phyloP scores from a whole-genome alignment of 495 filamentous ascomycete genomes.

The Massariosphaeria phaeospora region DNA sequence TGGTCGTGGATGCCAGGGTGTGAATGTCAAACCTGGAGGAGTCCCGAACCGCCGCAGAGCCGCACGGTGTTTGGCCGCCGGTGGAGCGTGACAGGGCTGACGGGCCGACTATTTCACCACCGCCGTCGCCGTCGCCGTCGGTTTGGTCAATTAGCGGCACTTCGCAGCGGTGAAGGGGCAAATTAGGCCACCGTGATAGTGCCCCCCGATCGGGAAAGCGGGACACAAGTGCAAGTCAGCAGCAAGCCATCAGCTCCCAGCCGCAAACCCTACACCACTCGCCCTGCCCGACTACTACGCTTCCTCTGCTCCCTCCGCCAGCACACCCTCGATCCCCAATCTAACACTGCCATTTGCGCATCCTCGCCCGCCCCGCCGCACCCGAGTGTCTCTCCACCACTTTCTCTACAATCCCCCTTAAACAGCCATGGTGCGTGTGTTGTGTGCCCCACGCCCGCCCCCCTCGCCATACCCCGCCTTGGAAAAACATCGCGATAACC shows the following conservation, averaged over 20 bases:
- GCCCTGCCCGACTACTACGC: no score
- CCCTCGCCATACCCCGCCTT: slow-evolving; percentile 28
- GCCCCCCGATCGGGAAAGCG: slow-evolving; percentile 13
- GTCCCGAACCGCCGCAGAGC: slow-evolving; percentile 17
- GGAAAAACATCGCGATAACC: slow-evolving; percentile 24
- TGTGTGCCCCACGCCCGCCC: slow-evolving; percentile 26
- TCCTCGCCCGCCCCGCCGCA: background rate
- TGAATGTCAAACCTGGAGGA: background rate
- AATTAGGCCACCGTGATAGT: background rate
- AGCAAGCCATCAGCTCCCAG: slow-evolving; percentile 8
- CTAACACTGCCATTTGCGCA: background rate
- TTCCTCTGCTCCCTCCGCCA: background rate
- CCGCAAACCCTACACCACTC: no score
- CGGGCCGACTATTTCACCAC: no score
- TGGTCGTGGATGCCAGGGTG: background rate
- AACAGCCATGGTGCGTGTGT: slow-evolving; percentile 34
- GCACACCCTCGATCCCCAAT: background rate
- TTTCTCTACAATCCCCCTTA: background rate
- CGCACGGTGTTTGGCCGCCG: slow-evolving; percentile 14
- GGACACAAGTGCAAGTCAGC: slow-evolving; percentile 19
- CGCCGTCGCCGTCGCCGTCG: no score
- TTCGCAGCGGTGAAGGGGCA: background rate
- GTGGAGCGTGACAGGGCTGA: background rate
- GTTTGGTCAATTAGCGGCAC: slow-evolving; percentile 1
- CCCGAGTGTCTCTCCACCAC: background rate